These are phyloP conservation scores for Botryotinia narcissicola DNA, from an alignment of 2,329 filamentous ascomycete genomes.

Conservation along the genomic window DNA sequence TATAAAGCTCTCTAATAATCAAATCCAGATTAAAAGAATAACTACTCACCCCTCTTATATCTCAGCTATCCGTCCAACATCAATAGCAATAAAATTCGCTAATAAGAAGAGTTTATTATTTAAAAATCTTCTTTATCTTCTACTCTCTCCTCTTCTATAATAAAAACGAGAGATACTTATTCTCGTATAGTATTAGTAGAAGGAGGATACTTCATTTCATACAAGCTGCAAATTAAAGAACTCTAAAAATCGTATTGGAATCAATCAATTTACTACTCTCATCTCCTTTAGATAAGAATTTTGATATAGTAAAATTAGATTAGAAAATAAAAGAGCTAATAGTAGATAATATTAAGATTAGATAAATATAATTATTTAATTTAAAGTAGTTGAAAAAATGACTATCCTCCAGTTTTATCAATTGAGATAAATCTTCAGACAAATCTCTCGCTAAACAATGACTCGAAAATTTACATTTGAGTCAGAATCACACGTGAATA, in stretches of 20 bases:
- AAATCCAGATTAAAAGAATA: too few species aligned
- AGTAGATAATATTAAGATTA: neutral
- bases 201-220: accelerated
- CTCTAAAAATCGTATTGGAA: too few species aligned
- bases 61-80: too few species aligned
- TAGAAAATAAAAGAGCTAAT: neutral
- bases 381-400: accelerated
- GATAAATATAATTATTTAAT: neutral
- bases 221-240: accelerated
- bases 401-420: too few species aligned
- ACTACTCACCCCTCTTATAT: too few species aligned
- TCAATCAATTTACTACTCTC: accelerated
- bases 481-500: accelerated
- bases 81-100: too few species aligned
- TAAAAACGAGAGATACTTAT: neutral
- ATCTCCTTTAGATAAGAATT: accelerated
- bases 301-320: accelerated
- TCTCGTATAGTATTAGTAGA: neutral
- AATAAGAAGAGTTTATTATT: too few species aligned
- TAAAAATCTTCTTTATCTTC: accelerated
- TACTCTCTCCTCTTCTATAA: neutral
- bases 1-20: too few species aligned
- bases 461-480: neutral
- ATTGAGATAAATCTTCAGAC: too few species aligned
- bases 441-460: neutral